These are phyloP conservation scores for Angomonas deanei DNA, from an alignment of 208 protist species.

Conservation along the genomic window DNA sequence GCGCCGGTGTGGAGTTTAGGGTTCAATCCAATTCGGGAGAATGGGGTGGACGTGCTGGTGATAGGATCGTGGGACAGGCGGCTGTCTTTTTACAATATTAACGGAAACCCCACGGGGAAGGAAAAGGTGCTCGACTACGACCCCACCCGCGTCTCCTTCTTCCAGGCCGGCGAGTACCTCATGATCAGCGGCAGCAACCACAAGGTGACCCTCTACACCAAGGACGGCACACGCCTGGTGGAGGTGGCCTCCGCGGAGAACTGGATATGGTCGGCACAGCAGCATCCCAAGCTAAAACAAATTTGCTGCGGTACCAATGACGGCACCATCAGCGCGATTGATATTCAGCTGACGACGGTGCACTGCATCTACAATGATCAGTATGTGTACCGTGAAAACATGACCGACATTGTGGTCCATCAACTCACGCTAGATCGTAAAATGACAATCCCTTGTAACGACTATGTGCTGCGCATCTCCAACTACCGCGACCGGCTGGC, in stretches of 20 bases:
- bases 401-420: constrained; percentile 96
- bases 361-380: constrained; percentile 94
- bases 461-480: constrained; percentile 94
- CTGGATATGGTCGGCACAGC: constrained; percentile 82
- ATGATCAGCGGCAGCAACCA: constrained; percentile 90
- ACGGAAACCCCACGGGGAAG: constrained; percentile 56
- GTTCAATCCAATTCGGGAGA: constrained; percentile 90
- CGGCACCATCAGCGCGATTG: constrained; percentile 82
- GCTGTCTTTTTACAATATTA: constrained; percentile 94
- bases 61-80: constrained; percentile 95
- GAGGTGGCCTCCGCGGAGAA: constrained; percentile 63
- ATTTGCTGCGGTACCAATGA: constrained; percentile 89
- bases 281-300: constrained; percentile 73
- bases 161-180: constrained; percentile 90
- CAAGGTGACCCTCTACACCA: constrained; percentile 88
- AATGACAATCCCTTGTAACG: constrained; percentile 89
- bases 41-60: constrained; percentile 86
- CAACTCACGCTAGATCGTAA: constrained; percentile 84
- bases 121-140: constrained; percentile 90
- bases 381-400: constrained; percentile 93
- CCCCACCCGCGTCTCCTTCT: constrained; percentile 91
- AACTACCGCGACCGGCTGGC: constrained; percentile 93
- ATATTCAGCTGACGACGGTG: constrained; percentile 85
- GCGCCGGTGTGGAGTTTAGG: constrained; percentile 91
- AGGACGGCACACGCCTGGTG: constrained; percentile 83